A percentile compares a stretch with the other conserved stretches of the same genome.
Evolutionary conservation across 148 eudicot species (phyloP).

Genomic region (Diospyros kaki): DNA sequence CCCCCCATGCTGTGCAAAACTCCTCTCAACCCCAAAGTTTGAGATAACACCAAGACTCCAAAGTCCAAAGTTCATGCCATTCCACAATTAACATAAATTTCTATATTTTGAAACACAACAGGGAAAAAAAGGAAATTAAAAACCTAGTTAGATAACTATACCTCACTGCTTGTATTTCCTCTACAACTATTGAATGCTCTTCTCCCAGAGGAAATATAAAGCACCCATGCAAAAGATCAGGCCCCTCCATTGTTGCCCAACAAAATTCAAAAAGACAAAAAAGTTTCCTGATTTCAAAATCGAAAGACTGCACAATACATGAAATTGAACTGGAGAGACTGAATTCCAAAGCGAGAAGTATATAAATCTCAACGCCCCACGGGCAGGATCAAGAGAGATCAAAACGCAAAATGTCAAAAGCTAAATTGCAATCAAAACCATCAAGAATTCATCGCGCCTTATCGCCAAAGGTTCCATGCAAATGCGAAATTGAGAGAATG

Average conservation of each 20-base stretch:
- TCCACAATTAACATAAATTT: not conserved
- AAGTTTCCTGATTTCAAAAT: not conserved
- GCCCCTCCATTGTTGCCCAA: not conserved
- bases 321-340: not conserved
- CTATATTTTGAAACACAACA: not conserved
- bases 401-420: not conserved
- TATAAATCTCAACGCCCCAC: not conserved
- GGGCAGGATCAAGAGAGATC: not conserved
- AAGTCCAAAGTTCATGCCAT: not conserved
- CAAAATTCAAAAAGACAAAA: not conserved
- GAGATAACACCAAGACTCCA: constrained; percentile 4
- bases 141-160: not conserved
- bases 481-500: constrained; percentile 1
- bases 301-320: not conserved
- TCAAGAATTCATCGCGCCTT: not conserved
- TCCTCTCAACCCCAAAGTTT: not conserved
- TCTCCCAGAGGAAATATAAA: not conserved
- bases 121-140: not conserved
- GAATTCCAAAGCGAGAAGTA: not conserved
- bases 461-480: not conserved
- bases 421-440: constrained; percentile 7
- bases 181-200: not conserved
- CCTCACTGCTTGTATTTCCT: not conserved
- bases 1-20: not conserved
- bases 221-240: not conserved